phyloP scores from a whole-genome alignment of 805 yeast genomes.

The Suhomyces faveliae region DNA sequence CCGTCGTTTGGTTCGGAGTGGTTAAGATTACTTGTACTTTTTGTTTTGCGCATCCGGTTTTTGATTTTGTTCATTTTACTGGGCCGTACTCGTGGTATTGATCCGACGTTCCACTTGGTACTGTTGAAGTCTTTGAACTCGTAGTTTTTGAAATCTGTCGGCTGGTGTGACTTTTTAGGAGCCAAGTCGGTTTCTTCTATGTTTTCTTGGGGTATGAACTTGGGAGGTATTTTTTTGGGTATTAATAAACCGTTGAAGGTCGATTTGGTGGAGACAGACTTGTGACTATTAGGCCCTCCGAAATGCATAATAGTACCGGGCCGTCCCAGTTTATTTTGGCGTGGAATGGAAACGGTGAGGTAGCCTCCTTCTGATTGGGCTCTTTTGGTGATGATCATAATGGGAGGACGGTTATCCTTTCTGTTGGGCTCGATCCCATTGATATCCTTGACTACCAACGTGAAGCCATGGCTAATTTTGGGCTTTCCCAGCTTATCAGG shows the following conservation, averaged over 20 bases:
- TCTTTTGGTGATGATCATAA: conserved; percentile 27
- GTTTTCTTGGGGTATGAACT: conserved; percentile 21
- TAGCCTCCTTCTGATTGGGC: conserved; percentile 28
- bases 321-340: conserved; percentile 10
- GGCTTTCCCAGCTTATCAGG: conserved; percentile 16
- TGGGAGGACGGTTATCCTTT: conserved; percentile 17
- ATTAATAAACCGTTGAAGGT: conserved; percentile 25
- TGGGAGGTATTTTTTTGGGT: conserved; percentile 22
- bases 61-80: conserved; percentile 25
- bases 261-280: conserved; percentile 4
- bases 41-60: conserved; percentile 12
- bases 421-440: conserved; percentile 15
- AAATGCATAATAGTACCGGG: neutral
- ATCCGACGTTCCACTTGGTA: conserved; percentile 33
- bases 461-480: conserved; percentile 20
- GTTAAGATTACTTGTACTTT: conserved; percentile 9
- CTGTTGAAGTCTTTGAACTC: conserved; percentile 22
- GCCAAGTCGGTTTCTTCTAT: neutral
- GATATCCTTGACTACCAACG: conserved; percentile 26
- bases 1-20: conserved; percentile 3
- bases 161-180: neutral
- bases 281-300: conserved; percentile 4
- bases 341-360: conserved; percentile 24
- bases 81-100: conserved; percentile 41
- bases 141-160: conserved; percentile 25